phyloP scores from a whole-genome alignment of 2,329 filamentous ascomycete genomes.

The Phaeosphaeria sp. region DNA sequence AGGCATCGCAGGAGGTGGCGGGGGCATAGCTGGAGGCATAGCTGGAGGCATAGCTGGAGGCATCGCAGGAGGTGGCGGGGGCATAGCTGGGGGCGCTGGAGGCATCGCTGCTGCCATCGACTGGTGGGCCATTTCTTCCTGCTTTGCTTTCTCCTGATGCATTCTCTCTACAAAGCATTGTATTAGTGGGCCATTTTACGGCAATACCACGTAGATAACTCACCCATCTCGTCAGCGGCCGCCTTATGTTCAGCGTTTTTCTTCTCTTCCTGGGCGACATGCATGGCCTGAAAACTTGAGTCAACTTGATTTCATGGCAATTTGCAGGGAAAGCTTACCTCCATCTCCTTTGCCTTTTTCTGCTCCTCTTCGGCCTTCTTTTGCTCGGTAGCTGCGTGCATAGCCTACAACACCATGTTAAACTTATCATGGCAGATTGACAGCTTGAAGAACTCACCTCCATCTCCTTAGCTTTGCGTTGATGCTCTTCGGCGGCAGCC shows the following conservation, averaged over 20 bases:
- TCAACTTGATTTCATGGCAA: background rate
- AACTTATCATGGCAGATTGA: no score
- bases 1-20: background rate
- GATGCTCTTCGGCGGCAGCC: conserved; percentile 9
- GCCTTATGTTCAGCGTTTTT: conserved; percentile 10
- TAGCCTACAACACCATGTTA: no score
- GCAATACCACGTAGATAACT: background rate
- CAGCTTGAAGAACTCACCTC: no score
- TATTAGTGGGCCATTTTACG: background rate
- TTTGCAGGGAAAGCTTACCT: background rate
- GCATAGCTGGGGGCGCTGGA: background rate
- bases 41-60: background rate
- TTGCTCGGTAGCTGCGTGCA: conserved; percentile 11
- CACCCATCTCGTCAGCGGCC: conserved; percentile 7
- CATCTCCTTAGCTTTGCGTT: conserved; percentile 11
- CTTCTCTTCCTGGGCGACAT: conserved; percentile 12
- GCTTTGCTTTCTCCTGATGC: conserved; percentile 8
- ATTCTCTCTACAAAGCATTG: background rate
- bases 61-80: background rate
- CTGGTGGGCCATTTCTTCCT: conserved; percentile 3
- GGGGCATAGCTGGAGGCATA: no score
- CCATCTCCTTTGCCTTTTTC: conserved; percentile 11
- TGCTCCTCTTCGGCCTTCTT: conserved; percentile 10
- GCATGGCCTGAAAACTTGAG: conserved; percentile 12
- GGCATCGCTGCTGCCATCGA: background rate